phyloP scores from a whole-genome alignment of 73 alveolate species.

The Paramecium tetraurelia region DNA sequence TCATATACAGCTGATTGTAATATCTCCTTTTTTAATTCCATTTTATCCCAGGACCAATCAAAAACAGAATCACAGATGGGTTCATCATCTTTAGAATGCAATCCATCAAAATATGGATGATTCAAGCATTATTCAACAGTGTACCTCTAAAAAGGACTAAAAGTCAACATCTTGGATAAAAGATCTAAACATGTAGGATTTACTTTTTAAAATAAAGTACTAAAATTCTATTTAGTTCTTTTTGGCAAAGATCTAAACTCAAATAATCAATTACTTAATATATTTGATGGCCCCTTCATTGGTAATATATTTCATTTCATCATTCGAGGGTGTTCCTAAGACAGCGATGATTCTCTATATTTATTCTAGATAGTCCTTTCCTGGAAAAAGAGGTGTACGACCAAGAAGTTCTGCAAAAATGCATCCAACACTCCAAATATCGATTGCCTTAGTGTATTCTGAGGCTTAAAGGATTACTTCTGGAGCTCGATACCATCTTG shows the following conservation, averaged over 20 bases:
- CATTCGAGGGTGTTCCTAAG: conserved; percentile 90
- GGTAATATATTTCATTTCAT: conserved; percentile 82
- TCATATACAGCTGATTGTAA: conserved; percentile 82
- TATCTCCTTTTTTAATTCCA: conserved; percentile 80
- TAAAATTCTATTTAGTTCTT: conserved; percentile 83
- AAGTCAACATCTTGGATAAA: conserved; percentile 88
- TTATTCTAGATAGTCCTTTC: conserved; percentile 89
- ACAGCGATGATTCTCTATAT: conserved; percentile 81
- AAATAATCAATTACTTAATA: conserved; percentile 68
- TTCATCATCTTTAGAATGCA: conserved; percentile 86
- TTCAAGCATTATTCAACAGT: conserved; percentile 83
- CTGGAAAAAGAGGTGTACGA: conserved; percentile 91
- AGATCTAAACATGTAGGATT: conserved; percentile 86
- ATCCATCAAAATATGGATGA: conserved; percentile 93
- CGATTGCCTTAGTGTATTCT: conserved; percentile 84
- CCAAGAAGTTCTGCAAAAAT: conserved; percentile 82
- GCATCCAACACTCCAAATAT: conserved; percentile 92
- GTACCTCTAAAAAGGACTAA: conserved; percentile 83
- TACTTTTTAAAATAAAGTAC: conserved; percentile 82
- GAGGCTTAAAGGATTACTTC: conserved; percentile 89
- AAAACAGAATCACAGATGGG: conserved; percentile 76
- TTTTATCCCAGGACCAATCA: conserved; percentile 92
- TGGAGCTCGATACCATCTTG: conserved; percentile 97
- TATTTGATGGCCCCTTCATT: conserved; percentile 88
- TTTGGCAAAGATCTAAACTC: conserved; percentile 67